These are phyloP conservation scores for Plasmopara viticola DNA, from an alignment of 352 stramenopile genomes.

Conservation along the genomic window DNA sequence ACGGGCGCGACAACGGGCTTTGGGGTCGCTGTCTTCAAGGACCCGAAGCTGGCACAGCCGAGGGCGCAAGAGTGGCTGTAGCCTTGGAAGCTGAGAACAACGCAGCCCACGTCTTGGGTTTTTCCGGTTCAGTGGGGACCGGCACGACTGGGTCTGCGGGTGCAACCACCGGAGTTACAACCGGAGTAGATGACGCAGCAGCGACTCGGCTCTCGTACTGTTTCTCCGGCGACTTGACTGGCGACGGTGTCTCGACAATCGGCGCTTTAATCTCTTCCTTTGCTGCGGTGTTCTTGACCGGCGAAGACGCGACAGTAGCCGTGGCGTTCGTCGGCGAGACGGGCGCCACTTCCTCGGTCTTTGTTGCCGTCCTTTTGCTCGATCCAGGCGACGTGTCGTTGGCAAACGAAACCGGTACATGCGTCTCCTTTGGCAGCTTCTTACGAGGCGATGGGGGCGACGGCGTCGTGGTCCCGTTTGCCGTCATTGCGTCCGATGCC, in stretches of 20 bases:
- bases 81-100: conserved; percentile 20
- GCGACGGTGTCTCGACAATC: conserved; percentile 15
- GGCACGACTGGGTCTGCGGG: conserved; percentile 25
- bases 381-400: conserved; percentile 25
- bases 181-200: conserved; percentile 11
- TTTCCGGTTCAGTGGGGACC: conserved; percentile 19
- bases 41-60: conserved; percentile 11
- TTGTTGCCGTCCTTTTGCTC: conserved; percentile 7
- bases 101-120: conserved; percentile 31
- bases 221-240: conserved; percentile 11
- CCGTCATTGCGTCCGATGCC: conserved; percentile 6
- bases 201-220: conserved; percentile 27
- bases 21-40: conserved; percentile 57
- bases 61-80: conserved; percentile 17
- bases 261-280: conserved; percentile 3
- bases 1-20: conserved; percentile 19
- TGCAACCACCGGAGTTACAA: conserved; percentile 14
- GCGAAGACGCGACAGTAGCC: conserved; percentile 26
- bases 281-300: conserved; percentile 28
- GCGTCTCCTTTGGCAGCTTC: conserved; percentile 19
- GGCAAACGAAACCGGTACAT: conserved; percentile 21
- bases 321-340: conserved; percentile 23
- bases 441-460: conserved; percentile 11
- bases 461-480: conserved; percentile 8
- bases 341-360: conserved; percentile 13